These are phyloP conservation scores for Mediolabrus comicus DNA, from an alignment of 108 stramenopile genomes.

Conservation along the genomic window DNA sequence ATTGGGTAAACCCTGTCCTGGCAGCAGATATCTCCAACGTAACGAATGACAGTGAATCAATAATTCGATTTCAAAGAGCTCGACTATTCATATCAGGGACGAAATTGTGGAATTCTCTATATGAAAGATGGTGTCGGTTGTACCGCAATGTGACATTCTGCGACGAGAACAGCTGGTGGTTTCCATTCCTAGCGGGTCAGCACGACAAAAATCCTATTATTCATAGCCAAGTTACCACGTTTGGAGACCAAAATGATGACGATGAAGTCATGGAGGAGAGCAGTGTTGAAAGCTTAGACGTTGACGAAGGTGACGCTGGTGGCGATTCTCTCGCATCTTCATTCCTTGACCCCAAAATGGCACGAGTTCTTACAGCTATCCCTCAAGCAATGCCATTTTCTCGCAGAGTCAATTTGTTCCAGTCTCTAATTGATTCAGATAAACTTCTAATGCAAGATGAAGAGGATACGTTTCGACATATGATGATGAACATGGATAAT, in stretches of 20 bases:
- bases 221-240: slow-evolving; percentile 41
- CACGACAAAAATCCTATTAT: slow-evolving; percentile 52
- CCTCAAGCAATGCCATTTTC: slow-evolving; percentile 87
- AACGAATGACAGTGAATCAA: slow-evolving; percentile 5
- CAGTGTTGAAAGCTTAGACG: slow-evolving; percentile 17
- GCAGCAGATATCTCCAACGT: slow-evolving; percentile 36
- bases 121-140: slow-evolving; percentile 85
- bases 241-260: slow-evolving; percentile 28
- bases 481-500: slow-evolving; percentile 42
- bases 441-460: slow-evolving; percentile 59
- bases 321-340: slow-evolving; percentile 69
- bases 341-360: slow-evolving; percentile 84
- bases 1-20: slow-evolving; percentile 74
- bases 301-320: slow-evolving; percentile 44
- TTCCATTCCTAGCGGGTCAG: slow-evolving; percentile 55
- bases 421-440: slow-evolving; percentile 69
- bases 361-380: slow-evolving; percentile 74
- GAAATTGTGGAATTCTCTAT: slow-evolving; percentile 81
- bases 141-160: slow-evolving; percentile 61
- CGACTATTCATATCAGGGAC: slow-evolving; percentile 74
- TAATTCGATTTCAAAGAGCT: slow-evolving; percentile 32
- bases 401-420: slow-evolving; percentile 76
- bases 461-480: slow-evolving; percentile 18
- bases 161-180: slow-evolving; percentile 78
- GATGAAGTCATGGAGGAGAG: slow-evolving; percentile 30